These are phyloP conservation scores for Sugiyamaella xylanicola DNA, from an alignment of 1,139 yeast genomes.

Conservation along the genomic window DNA sequence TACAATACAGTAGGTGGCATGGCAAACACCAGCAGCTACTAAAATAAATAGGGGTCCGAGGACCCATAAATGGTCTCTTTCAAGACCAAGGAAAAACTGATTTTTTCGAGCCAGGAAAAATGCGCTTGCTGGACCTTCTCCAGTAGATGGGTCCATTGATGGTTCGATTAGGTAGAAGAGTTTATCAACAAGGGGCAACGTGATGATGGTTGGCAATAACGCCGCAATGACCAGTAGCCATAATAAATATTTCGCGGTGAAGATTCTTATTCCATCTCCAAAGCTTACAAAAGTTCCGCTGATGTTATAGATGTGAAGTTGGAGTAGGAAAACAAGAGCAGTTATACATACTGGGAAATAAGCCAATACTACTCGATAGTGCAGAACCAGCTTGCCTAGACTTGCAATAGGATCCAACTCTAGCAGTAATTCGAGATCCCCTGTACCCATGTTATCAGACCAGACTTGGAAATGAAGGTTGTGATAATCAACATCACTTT, in stretches of 20 bases:
- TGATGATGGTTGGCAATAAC: conserved; percentile 48
- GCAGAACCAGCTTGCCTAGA: conserved; percentile 41
- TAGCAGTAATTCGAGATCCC: conserved; percentile 28
- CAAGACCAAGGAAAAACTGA: conserved; percentile 64
- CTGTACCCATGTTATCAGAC: conserved; percentile 32
- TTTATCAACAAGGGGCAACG: conserved; percentile 24
- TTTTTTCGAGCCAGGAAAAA: conserved; percentile 34
- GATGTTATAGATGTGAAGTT: conserved; percentile 32
- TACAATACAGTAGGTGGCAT: conserved; percentile 40
- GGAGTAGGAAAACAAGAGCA: conserved; percentile 32
- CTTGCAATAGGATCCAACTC: conserved; percentile 43
- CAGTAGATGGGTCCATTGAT: conserved; percentile 31
- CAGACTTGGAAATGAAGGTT: conserved; percentile 44
- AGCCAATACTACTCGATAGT: conserved; percentile 40
- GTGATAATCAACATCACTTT: conserved; percentile 24
- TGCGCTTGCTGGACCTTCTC: conserved; percentile 32
- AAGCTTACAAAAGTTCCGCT: conserved; percentile 55
- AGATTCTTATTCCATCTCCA: conserved; percentile 49
- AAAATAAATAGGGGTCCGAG: conserved; percentile 60
- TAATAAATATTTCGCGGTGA: conserved; percentile 36
- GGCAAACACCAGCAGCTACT: conserved; percentile 55
- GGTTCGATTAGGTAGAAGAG: conserved; percentile 44
- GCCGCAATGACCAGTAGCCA: conserved; percentile 35
- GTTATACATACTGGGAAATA: conserved; percentile 40
- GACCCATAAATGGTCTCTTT: conserved; percentile 57